Base-by-base conservation (phyloP, 169 alveolate genomes). In the Fabrea salina region DNA sequence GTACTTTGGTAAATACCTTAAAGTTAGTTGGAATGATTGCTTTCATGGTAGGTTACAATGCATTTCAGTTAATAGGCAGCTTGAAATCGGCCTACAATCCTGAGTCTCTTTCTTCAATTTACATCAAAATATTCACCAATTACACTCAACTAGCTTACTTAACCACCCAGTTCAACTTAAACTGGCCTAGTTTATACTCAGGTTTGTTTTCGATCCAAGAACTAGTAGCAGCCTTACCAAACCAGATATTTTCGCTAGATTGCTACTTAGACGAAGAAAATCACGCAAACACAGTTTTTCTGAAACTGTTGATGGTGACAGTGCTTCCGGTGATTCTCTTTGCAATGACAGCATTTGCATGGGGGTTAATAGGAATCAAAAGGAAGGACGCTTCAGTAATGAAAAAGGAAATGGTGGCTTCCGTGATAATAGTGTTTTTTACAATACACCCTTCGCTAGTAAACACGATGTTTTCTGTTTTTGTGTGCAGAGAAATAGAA, bases 361-460 rank as follows among this genome's bases (percentile, higher is more conserved):
- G 68, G 32, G 11, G 11, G 11, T 7, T 53, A 1, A 30, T 50
- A 0, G 3, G 33, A 2, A 0, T 1, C 33, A 2, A n/a, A 0
- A 53, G 35, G 37, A 2, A 1, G 0, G 2, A 25, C 0, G n/a
- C 2, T 30, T 2, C 0, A 71, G 16, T 27, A 0, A 13, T 76
- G 4, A 66, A 66, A 11, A 75, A 39, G 2, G 68, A 74, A 11
- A 72, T 32, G n/a, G 68, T 53, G 1, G 25, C 90, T 3, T 49
- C 92, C 0, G 43, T 75, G 30, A 74, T 86, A 1, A 82, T 86
- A 19, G n/a, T 79, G 3, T 53, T 86, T 0, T 86, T 86, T 59
- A 19, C 84, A 19, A 70, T 75, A 2, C 90, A 86, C 51, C 90
- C 92, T 1, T 47, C n/a, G 7, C 71, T 83, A 1, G 86, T 81